Evolutionary conservation across 2,329 filamentous ascomycete species (phyloP), one percentile per base, ranked within the genome.

Genomic region (Cladosporium halotolerans): DNA sequence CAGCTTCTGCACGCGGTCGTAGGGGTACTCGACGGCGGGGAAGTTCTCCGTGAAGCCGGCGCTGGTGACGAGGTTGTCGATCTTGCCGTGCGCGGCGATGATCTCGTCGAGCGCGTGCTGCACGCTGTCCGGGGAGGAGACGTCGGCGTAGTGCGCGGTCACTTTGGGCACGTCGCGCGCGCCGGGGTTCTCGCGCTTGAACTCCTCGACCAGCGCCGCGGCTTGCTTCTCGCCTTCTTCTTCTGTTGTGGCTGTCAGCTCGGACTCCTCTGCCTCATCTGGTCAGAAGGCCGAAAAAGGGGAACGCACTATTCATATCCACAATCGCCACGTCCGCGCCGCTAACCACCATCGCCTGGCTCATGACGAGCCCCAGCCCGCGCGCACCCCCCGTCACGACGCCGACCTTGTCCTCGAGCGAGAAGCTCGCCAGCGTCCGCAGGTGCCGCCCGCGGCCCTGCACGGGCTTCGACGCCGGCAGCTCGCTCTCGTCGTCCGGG

Each of bases 31-130:
- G 64, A 91, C 86, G 44, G 92, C 92, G 64, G 95, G 86, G 66
- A 90, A 95, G 76, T 96, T 96, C 76, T 96, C 92, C 11, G 89
- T 93, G 75, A 97, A 96, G 43, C 92, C 92, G 46, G 92, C 92
- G n/a, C 89, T 95, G 23, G 92, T 96, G 63, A 97, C 91, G 23
- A 97, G 80, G 72, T 89, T 85, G 73, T 96, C 90, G 62, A 96
- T 89, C 70, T 87, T 86, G 71, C 85, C 85, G 68, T 96, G 91
- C 45, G 75, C 63, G 11, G 45, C 48, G 47, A 92, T 68, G 60
- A 92, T 80, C 56, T 89, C 85, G 36, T 77, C 75, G 60, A 96
- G 79, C 62, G 86, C 86, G 32, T 76, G 72, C 54, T 87, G 84
- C 57, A 96, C 91, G 6, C 88, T 92, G 45, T 84, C 81, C 18